phyloP scores from a whole-genome alignment of 768 basidiomycete genomes.

The Ramaria sp. region DNA sequence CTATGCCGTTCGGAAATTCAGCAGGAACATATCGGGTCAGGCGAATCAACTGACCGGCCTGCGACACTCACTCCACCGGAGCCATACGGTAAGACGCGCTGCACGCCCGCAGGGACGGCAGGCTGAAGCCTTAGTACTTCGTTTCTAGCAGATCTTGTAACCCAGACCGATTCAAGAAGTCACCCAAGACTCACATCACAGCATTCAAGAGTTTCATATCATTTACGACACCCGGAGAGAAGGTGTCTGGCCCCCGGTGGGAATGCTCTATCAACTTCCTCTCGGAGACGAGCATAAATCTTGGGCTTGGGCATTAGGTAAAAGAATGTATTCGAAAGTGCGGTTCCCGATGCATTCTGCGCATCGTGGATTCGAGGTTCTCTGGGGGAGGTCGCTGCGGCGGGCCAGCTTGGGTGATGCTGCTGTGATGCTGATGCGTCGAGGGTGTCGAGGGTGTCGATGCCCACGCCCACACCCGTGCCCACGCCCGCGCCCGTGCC shows the following conservation, averaged over 20 bases:
- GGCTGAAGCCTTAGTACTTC: constrained; percentile 40
- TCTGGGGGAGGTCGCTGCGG: too few relatives aligned
- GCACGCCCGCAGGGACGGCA: constrained; percentile 35
- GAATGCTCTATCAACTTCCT: constrained; percentile 30
- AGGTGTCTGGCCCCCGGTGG: constrained; percentile 24
- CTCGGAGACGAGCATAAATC: constrained; percentile 24
- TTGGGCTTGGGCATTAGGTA: constrained; percentile 29
- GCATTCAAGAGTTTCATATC: constrained; percentile 26
- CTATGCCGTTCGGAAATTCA: too few relatives aligned
- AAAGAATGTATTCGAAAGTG: constrained; percentile 28
- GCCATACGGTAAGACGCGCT: too few relatives aligned
- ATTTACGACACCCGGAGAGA: constrained; percentile 13
- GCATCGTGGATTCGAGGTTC: too few relatives aligned
- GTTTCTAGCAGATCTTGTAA: constrained; percentile 24
- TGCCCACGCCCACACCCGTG: too few relatives aligned
- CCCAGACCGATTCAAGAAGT: background rate
- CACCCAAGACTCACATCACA: constrained; percentile 19
- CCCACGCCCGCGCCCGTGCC: too few relatives aligned
- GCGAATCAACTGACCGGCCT: constrained; percentile 26
- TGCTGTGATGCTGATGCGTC: too few relatives aligned
- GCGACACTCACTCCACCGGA: constrained; percentile 29
- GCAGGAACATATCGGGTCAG: too few relatives aligned
- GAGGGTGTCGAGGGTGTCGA: too few relatives aligned
- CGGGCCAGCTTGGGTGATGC: too few relatives aligned
- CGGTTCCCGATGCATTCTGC: too few relatives aligned